A percentile compares a stretch with the other conserved stretches of the same genome.
Evolutionary conservation across 176 grass and related monocot species (phyloP).

Genomic region (Hsuehochloa calcarea): DNA sequence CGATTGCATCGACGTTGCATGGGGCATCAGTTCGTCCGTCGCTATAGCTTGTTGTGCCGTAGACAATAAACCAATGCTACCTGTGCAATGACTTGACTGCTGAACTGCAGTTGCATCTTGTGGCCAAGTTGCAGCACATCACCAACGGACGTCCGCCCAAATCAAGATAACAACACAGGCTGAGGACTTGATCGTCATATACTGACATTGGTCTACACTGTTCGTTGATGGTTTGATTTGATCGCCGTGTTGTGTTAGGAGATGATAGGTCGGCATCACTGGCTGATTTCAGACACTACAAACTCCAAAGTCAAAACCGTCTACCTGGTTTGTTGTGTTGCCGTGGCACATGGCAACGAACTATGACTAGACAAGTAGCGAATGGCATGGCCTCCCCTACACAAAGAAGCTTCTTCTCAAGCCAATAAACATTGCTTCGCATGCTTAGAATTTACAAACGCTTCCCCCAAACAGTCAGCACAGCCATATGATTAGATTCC

Average conservation of each 20-base stretch:
- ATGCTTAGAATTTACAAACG: neutral
- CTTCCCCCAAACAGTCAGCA: neutral
- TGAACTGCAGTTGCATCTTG: neutral
- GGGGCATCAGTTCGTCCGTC: neutral
- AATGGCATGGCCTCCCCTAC: neutral
- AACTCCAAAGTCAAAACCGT: neutral
- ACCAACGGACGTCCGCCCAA: neutral
- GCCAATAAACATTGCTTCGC: neutral
- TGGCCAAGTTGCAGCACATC: neutral
- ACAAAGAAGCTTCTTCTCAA: conserved; percentile 8
- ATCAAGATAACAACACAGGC: neutral
- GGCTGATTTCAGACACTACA: neutral
- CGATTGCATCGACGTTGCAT: neutral
- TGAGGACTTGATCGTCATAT: neutral
- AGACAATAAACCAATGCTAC: neutral
- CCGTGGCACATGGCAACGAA: neutral
- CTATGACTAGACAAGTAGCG: neutral
- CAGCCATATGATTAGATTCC: neutral
- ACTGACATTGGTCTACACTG: neutral
- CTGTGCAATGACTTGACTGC: neutral
- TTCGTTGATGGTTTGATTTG: neutral
- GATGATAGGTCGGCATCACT: neutral
- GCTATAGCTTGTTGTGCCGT: neutral
- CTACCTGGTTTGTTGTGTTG: neutral
- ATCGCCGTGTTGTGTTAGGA: neutral